Percentiles rank a stretch among this genome's conserved stretches.
phyloP scores from a whole-genome alignment of 768 basidiomycete genomes.

The Tricholoma matsutake region DNA sequence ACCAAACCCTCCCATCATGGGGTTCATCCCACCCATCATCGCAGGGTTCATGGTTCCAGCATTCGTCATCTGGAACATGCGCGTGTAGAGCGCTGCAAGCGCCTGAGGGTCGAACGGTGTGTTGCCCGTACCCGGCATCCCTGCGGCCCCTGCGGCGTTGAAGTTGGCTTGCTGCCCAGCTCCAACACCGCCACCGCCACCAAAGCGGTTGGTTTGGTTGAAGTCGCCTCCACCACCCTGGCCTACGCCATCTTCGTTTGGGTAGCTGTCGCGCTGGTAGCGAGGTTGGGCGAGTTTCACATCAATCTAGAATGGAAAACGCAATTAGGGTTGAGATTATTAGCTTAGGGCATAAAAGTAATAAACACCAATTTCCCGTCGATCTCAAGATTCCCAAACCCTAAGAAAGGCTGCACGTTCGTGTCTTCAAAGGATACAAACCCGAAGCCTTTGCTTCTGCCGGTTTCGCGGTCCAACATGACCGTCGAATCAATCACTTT shows the following conservation, averaged over 20 bases:
- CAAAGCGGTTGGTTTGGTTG: constrained; percentile 17
- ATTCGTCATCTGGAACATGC: constrained; percentile 88
- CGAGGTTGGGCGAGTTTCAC: constrained; percentile 95
- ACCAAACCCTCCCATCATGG: constrained; percentile 41
- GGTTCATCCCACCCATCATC: constrained; percentile 45
- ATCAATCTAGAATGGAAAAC: constrained; percentile 65
- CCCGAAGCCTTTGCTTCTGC: constrained; percentile 94
- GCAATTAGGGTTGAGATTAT: neutral
- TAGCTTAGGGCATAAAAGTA: neutral
- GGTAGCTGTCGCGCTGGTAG: constrained; percentile 67
- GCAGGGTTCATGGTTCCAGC: constrained; percentile 49
- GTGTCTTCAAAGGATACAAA: constrained; percentile 95
- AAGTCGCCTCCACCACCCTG: constrained; percentile 23
- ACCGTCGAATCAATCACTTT: constrained; percentile 97
- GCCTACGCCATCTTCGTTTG: constrained; percentile 42
- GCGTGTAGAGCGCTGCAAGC: constrained; percentile 88
- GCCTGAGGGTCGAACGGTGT: constrained; percentile 89
- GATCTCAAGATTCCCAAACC: constrained; percentile 84
- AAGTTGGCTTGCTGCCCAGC: constrained; percentile 40
- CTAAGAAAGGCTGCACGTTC: constrained; percentile 86
- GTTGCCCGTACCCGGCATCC: constrained; percentile 38
- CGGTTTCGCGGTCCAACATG: constrained; percentile 96
- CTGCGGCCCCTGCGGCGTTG: constrained; percentile 22
- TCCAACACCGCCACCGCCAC: constrained; percentile 23
- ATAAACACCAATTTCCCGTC: constrained; percentile 88